Base-by-base conservation (phyloP, 345 rosid species). In the Hibiscus syriacus region DNA sequence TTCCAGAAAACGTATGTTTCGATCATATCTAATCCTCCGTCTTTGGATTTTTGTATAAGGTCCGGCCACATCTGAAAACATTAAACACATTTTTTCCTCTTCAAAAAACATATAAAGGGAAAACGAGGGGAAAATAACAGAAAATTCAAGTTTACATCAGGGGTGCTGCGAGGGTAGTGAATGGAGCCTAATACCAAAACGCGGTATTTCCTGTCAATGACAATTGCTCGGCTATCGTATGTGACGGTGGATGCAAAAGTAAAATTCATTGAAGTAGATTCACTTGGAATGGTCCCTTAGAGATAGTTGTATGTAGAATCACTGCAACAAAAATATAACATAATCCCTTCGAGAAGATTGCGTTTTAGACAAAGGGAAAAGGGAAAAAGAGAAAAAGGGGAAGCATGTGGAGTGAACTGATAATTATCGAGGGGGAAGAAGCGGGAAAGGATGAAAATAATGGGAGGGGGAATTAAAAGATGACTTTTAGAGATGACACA, bases 1-100 rank as follows among this genome's bases (percentile, higher is more conserved):
- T 81, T 86, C 98, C 98, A 93, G 66, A 93, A 93, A 50, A 93
- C 92, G 13, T 93, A 93, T 12, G 98, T 93, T 80, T 93, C 97
- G 13, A 93, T 88, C 52, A 90, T 83, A 60, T 93, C 92, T 73
- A 93, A 77, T 7, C 98, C 97, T 75, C 98, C 98, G 67, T 93
- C 98, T 69, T 93, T 93, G 1, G 98, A 88, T 77, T 90, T 93
- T 85, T 93, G 90, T 32, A 93, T 83, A 30, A 93, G 92, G 80
- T 79, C 97, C 26, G 93, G 88, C 97, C 98, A 93, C 98, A 93
- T 93, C 98, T 92, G 75, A 71, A 22, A 17, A 10, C 25, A n/a
- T 22, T 9, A 67, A n/a, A 73, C 39, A 66, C n/a, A 45, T 13
- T 11, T 29, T 9, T 30, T 46, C 56, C 13, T 45, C 2, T 4